Evolutionary conservation across 257 asterid species (phyloP).

Genomic region (Cordia subcordata): DNA sequence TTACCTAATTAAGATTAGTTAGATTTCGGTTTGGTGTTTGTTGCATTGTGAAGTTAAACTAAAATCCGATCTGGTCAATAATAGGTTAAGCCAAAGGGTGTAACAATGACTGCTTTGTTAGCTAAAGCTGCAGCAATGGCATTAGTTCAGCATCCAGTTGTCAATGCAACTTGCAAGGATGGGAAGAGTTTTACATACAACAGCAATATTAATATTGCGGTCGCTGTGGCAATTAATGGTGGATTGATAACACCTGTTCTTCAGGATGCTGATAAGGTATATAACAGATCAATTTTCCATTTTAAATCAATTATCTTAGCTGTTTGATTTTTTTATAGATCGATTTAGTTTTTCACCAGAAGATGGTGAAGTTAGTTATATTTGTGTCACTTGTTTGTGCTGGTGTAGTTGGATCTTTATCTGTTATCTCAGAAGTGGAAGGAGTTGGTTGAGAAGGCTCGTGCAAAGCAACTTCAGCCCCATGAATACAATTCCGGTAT

Average conservation of each 20-base stretch:
- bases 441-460: slow-evolving; percentile 82
- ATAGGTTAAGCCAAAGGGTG: slow-evolving; percentile 83
- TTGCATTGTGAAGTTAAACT: not conserved
- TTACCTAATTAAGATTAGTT: not conserved
- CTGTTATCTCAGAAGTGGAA: slow-evolving; percentile 78
- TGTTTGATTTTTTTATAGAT: not conserved
- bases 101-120: slow-evolving; percentile 81
- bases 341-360: too few relatives aligned
- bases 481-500: slow-evolving; percentile 79
- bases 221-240: slow-evolving; percentile 78
- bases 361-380: not conserved
- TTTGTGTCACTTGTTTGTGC: slow-evolving; percentile 16
- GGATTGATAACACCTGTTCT: slow-evolving; percentile 88
- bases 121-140: slow-evolving; percentile 97
- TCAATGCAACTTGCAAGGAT: slow-evolving; percentile 75
- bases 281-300: not conserved
- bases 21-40: not conserved
- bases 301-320: not conserved
- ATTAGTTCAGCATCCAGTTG: slow-evolving; percentile 79
- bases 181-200: slow-evolving; percentile 83
- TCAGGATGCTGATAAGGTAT: slow-evolving; percentile 86
- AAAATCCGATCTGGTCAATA: slow-evolving; percentile 6
- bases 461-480: slow-evolving; percentile 84
- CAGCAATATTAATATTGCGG: slow-evolving; percentile 67
- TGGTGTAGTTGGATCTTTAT: slow-evolving; percentile 75